phyloP scores from a whole-genome alignment of 305 asterid species.

The Rubia balearica region DNA sequence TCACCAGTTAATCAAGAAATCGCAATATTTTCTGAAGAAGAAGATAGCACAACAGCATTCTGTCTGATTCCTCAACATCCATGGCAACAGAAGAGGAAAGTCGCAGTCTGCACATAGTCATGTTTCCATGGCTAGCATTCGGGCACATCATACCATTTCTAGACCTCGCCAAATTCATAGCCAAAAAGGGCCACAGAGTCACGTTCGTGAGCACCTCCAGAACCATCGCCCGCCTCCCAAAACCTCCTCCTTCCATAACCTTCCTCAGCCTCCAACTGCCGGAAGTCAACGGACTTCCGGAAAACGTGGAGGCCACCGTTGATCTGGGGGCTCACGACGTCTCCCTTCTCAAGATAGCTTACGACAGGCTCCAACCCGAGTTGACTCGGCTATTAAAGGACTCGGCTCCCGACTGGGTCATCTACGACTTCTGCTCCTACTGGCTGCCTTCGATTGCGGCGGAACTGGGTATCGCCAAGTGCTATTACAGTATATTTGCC shows the following conservation, averaged over 20 bases:
- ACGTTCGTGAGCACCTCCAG: conserved; percentile 26
- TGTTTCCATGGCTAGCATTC: conserved; percentile 38
- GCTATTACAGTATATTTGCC: neutral
- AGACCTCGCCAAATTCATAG: conserved; percentile 26
- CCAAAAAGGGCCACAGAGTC: conserved; percentile 24
- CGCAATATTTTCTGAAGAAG: too few relatives aligned
- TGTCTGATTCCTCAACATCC: too few relatives aligned
- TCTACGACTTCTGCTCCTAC: conserved; percentile 22
- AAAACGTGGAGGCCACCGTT: conserved; percentile 25
- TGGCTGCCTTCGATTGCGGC: conserved; percentile 18
- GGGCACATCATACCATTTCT: conserved; percentile 31
- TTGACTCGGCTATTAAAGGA: conserved; percentile 16
- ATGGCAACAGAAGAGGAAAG: too few relatives aligned
- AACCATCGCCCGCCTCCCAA: conserved; percentile 28
- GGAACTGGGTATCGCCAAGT: neutral
- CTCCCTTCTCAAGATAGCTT: conserved; percentile 23
- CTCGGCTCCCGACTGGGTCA: conserved; percentile 23
- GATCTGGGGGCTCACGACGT: conserved; percentile 21
- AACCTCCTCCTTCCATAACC: conserved; percentile 18
- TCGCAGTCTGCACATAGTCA: neutral
- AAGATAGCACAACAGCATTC: too few relatives aligned
- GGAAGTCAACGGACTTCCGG: conserved; percentile 13
- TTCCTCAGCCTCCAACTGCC: conserved; percentile 20
- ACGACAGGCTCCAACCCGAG: conserved; percentile 20
- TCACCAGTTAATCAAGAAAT: too few relatives aligned